phyloP scores from a whole-genome alignment of 805 yeast genomes.

The Cyberlindnera saturnus region DNA sequence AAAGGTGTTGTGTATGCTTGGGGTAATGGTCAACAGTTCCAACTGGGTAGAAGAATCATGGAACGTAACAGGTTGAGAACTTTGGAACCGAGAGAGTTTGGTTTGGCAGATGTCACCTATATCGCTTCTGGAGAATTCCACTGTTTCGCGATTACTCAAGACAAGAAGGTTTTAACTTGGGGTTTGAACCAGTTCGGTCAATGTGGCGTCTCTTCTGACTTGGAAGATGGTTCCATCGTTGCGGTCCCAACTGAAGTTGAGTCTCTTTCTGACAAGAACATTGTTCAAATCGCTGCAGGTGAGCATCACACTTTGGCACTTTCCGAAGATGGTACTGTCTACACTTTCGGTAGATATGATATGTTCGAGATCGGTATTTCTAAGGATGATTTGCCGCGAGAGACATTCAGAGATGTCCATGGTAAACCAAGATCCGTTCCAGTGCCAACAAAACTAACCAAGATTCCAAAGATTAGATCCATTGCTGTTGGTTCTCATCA shows the following conservation, averaged over 20 bases:
- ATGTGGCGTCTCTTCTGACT: slow-evolving; percentile 74
- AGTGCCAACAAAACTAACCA: slow-evolving; percentile 62
- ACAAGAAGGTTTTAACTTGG: slow-evolving; percentile 78
- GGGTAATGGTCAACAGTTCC: slow-evolving; percentile 96
- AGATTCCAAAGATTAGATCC: slow-evolving; percentile 49
- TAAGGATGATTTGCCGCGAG: slow-evolving; percentile 57
- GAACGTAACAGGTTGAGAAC: slow-evolving; percentile 73
- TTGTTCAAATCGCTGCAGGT: slow-evolving; percentile 74
- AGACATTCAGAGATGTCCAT: slow-evolving; percentile 69
- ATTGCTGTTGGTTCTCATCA: slow-evolving; percentile 91
- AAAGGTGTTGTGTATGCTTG: slow-evolving; percentile 89
- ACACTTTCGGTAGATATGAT: slow-evolving; percentile 86
- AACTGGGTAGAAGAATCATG: slow-evolving; percentile 79
- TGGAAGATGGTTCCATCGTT: slow-evolving; percentile 82
- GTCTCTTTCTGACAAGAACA: slow-evolving; percentile 52
- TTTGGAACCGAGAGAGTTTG: slow-evolving; percentile 77
- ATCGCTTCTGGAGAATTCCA: slow-evolving; percentile 95
- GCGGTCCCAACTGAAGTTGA: slow-evolving; percentile 69
- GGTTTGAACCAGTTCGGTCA: slow-evolving; percentile 97
- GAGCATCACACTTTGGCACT: slow-evolving; percentile 90
- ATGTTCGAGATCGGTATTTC: slow-evolving; percentile 89
- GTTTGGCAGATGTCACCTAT: slow-evolving; percentile 68
- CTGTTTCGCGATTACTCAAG: slow-evolving; percentile 80
- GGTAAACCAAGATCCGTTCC: slow-evolving; percentile 85
- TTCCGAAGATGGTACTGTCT: slow-evolving; percentile 64